These are phyloP conservation scores for Evernia prunastri DNA, from an alignment of 495 filamentous ascomycete species.

Conservation along the genomic window DNA sequence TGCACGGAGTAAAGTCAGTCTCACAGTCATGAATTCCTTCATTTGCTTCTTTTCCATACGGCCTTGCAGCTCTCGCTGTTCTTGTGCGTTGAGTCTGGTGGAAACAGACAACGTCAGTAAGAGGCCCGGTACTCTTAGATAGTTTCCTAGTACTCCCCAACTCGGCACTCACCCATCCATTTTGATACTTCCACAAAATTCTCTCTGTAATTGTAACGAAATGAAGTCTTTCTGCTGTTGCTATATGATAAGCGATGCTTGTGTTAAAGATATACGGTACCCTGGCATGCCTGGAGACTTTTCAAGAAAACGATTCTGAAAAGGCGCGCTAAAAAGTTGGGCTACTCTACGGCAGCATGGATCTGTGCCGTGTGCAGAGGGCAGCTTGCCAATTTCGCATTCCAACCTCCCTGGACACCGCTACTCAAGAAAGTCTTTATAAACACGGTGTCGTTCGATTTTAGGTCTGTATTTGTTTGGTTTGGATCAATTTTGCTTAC, in stretches of 20 bases:
- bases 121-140: not conserved
- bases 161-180: constrained; percentile 22
- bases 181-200: not conserved
- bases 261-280: not conserved
- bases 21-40: constrained; percentile 96
- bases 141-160: not conserved
- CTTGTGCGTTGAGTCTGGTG: constrained; percentile 59
- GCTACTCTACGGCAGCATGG: not conserved
- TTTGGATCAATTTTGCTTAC: not conserved
- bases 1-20: constrained; percentile 30
- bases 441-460: not conserved
- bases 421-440: not conserved
- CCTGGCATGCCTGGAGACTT: too few species aligned
- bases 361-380: not conserved
- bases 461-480: not conserved
- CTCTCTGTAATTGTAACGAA: not conserved
- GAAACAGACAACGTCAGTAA: constrained; percentile 3
- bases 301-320: too few species aligned
- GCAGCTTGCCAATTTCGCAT: constrained; percentile 5
- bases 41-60: constrained; percentile 96
- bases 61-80: constrained; percentile 84
- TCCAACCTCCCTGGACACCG: not conserved
- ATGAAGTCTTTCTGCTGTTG: not conserved
- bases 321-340: not conserved
- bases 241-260: not conserved